Percentiles rank a stretch among this genome's conserved stretches.
Conservation (phyloP, 139 green algal genomes). For the Nannochloris sp. region DNA sequence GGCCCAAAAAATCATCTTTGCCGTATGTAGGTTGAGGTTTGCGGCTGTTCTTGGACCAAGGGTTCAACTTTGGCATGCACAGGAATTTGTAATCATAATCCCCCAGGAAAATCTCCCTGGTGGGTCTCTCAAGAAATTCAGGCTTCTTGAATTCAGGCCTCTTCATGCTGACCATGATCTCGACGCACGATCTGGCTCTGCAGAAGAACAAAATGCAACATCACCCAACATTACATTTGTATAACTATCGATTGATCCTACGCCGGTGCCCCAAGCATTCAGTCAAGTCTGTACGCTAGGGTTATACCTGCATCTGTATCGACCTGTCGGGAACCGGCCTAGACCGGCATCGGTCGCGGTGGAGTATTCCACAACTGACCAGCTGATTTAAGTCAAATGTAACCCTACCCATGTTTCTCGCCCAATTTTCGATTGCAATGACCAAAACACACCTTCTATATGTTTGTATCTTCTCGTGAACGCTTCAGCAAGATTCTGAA, state of each 20-base stretch:
- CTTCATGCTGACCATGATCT: background rate
- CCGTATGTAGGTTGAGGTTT: slow-evolving; percentile 26
- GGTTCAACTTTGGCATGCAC: slow-evolving; percentile 15
- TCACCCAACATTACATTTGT: background rate
- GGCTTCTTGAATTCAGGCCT: slow-evolving; percentile 2
- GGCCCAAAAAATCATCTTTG: slow-evolving; percentile 21
- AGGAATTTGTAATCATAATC: slow-evolving; percentile 30
- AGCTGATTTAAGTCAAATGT: background rate
- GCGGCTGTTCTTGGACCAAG: slow-evolving; percentile 2
- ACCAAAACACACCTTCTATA: background rate
- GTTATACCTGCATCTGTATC: background rate
- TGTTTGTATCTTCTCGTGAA: background rate
- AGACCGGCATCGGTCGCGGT: background rate
- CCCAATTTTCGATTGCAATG: background rate
- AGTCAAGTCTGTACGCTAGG: background rate
- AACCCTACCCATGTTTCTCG: background rate
- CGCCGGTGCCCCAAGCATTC: too few relatives aligned
- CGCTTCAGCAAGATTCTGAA: background rate
- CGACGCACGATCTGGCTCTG: background rate
- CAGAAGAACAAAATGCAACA: background rate
- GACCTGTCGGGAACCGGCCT: background rate
- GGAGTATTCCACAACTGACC: background rate
- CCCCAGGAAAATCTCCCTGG: slow-evolving; percentile 9
- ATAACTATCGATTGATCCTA: background rate
- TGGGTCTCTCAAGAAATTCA: background rate